Percentiles rank a stretch among this genome's conserved stretches.
Conservation (phyloP, 768 basidiomycete species). For the Inosperma sp. region DNA sequence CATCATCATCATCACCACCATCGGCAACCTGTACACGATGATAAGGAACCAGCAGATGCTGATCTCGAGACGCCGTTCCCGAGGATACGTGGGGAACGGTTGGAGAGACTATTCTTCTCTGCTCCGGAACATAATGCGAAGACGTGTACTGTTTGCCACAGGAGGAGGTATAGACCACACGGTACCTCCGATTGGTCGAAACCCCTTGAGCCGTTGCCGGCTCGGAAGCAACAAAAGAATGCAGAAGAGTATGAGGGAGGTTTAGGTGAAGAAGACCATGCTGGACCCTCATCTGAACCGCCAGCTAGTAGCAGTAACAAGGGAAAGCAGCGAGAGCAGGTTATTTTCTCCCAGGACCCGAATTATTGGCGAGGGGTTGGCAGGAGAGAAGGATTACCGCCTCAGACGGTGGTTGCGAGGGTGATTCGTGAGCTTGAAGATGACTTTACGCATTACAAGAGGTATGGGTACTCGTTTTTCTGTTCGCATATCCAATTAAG, state of each 20-base stretch:
- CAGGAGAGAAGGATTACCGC: conserved; percentile 51
- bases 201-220: neutral
- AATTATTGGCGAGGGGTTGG: conserved; percentile 29
- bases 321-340: conserved; percentile 31
- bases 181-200: neutral
- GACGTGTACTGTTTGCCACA: conserved; percentile 65
- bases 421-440: conserved; percentile 89
- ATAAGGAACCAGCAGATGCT: conserved; percentile 3
- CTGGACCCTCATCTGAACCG: neutral
- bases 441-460: conserved; percentile 92
- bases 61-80: conserved; percentile 64
- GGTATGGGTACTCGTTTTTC: conserved; percentile 46
- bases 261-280: conserved; percentile 17
- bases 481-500: conserved; percentile 5
- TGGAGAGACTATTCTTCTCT: conserved; percentile 79
- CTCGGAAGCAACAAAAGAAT: conserved; percentile 26
- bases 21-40: conserved; percentile 5
- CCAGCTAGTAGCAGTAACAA: conserved; percentile 17
- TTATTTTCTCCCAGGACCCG: conserved; percentile 25
- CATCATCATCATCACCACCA: conserved; percentile 10
- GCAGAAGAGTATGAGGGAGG: conserved; percentile 47
- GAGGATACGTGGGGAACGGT: conserved; percentile 69
- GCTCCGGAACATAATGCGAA: conserved; percentile 69
- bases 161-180: conserved; percentile 30
- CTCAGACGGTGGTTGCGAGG: conserved; percentile 81